A percentile compares a stretch with the other conserved stretches of the same genome.
Evolutionary conservation across 345 rosid species (phyloP).

Genomic region (Euphorbia pulcherrima): DNA sequence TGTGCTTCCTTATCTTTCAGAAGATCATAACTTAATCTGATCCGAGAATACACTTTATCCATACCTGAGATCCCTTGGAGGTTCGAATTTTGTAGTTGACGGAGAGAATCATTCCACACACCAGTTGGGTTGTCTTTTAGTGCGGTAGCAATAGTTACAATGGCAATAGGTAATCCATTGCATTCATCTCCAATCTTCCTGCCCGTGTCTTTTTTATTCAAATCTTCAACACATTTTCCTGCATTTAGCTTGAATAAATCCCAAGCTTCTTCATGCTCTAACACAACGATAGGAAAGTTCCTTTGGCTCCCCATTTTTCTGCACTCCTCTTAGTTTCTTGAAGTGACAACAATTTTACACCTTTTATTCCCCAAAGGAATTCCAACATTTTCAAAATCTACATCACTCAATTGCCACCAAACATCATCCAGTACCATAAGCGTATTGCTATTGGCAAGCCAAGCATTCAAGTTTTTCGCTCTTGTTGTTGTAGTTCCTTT

Average conservation of each 20-base stretch:
- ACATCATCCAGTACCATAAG: neutral
- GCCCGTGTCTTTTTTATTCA: neutral
- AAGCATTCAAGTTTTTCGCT: neutral
- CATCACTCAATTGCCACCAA: neutral
- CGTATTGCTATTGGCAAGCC: neutral
- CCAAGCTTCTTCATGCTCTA: neutral
- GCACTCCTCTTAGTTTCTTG: neutral
- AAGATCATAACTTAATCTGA: conserved; percentile 1
- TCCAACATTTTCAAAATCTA: neutral
- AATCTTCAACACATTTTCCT: neutral
- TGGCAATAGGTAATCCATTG: conserved; percentile 15
- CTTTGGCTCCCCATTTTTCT: neutral
- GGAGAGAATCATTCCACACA: neutral
- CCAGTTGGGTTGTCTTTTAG: neutral
- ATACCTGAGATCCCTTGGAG: neutral
- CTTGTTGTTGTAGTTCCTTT: too few relatives aligned
- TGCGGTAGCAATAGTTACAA: conserved; percentile 10
- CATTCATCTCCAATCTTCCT: neutral
- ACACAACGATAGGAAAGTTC: neutral
- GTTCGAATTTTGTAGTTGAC: neutral
- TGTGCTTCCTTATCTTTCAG: neutral
- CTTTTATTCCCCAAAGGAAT: neutral
- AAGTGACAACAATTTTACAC: neutral
- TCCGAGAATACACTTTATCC: neutral
- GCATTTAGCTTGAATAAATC: conserved; percentile 2